phyloP scores from a whole-genome alignment of 306 rosid genomes.

The Cyclanthera cordifolia region DNA sequence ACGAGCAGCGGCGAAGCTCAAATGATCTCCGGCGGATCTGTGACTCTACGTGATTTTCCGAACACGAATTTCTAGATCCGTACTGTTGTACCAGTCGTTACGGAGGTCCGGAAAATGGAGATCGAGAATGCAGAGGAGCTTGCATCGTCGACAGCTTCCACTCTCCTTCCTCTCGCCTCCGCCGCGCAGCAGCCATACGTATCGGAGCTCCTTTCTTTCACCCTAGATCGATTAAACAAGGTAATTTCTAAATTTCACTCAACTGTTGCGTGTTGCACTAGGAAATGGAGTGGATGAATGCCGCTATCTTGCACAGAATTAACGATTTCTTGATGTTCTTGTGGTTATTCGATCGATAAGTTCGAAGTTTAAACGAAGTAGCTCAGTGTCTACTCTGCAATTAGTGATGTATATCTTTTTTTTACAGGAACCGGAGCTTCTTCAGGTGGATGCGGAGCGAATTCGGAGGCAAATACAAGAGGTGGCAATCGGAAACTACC shows the following conservation, averaged over 20 bases:
- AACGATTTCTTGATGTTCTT: not conserved
- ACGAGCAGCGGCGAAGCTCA: slow-evolving; percentile 15
- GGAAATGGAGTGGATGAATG: not conserved
- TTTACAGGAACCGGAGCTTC: slow-evolving; percentile 87
- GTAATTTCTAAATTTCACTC: slow-evolving; percentile 16
- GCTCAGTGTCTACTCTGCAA: not conserved
- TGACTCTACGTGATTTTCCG: slow-evolving; percentile 9
- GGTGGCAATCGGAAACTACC: slow-evolving; percentile 86
- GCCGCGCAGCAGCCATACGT: slow-evolving; percentile 88
- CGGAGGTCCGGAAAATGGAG: slow-evolving; percentile 38
- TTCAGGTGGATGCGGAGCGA: slow-evolving; percentile 94
- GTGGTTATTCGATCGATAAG: not conserved
- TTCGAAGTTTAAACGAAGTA: not conserved
- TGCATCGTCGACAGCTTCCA: slow-evolving; percentile 25
- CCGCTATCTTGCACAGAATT: not conserved
- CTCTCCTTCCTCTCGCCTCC: slow-evolving; percentile 69
- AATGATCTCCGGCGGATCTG: slow-evolving; percentile 21
- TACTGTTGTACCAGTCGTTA: slow-evolving; percentile 12
- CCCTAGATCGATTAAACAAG: slow-evolving; percentile 96
- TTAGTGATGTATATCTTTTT: not conserved
- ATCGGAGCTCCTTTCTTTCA: slow-evolving; percentile 91
- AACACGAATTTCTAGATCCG: slow-evolving; percentile 5
- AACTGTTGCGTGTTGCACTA: not conserved
- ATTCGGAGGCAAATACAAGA: slow-evolving; percentile 97
- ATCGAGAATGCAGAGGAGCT: slow-evolving; percentile 30